These are phyloP conservation scores for Neoarthrinium moseri DNA, from an alignment of 2,329 filamentous ascomycete genomes.

Conservation along the genomic window DNA sequence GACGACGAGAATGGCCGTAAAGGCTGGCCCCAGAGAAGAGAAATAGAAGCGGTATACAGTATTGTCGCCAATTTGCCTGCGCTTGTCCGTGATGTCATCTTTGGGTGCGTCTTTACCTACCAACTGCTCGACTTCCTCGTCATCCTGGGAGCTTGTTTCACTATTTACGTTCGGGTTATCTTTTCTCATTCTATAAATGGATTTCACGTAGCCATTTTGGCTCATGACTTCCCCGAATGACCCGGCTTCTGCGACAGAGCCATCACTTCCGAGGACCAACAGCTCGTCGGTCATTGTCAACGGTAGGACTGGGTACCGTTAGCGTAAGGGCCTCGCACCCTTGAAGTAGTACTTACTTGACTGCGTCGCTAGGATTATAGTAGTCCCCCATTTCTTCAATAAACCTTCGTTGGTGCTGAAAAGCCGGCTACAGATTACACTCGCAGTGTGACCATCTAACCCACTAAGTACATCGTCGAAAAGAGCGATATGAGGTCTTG, in stretches of 20 bases:
- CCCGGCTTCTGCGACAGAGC: slow-evolving; percentile 2
- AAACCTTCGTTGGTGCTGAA: too few relatives aligned
- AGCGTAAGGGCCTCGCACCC: not conserved
- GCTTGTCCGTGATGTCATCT: slow-evolving; percentile 2
- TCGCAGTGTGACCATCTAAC: not conserved
- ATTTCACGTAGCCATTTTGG: not conserved
- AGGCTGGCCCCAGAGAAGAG: slow-evolving; percentile 9
- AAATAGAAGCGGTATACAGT: slow-evolving; percentile 8
- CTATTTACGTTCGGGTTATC: too few relatives aligned
- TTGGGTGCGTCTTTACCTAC: not conserved
- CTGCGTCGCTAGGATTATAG: too few relatives aligned
- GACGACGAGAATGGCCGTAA: slow-evolving; percentile 7
- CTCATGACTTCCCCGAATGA: not conserved
- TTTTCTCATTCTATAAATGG: not conserved
- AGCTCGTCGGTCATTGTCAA: not conserved
- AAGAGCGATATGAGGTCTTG: too few relatives aligned
- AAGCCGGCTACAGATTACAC: not conserved
- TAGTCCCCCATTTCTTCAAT: too few relatives aligned
- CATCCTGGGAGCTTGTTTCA: too few relatives aligned
- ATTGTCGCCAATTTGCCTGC: slow-evolving; percentile 7
- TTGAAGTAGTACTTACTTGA: too few relatives aligned
- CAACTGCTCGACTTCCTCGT: not conserved
- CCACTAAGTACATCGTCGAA: too few relatives aligned
- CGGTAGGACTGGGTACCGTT: not conserved
- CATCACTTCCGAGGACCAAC: not conserved